Base-by-base conservation (phyloP, 2,329 filamentous ascomycete species). In the Colletotrichum sp. region DNA sequence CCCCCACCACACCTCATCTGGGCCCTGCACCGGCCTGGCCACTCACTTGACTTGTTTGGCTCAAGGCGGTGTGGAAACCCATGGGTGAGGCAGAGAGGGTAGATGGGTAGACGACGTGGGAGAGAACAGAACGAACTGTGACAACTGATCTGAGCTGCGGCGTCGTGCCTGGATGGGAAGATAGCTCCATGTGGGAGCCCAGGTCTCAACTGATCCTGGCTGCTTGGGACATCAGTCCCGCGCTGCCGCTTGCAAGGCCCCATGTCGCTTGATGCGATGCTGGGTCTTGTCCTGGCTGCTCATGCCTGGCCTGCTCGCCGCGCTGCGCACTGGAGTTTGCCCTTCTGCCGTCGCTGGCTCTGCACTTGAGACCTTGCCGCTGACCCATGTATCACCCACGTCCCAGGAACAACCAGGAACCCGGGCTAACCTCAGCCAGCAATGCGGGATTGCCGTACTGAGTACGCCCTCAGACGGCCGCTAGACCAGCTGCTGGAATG, bases 361-460 rank as follows among this genome's bases (percentile, higher is more conserved):
- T 67, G 60, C 34, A 72, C 52, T 71, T 67, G 68, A 72, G 72
- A 75, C 72, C 68, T 67, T 66, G 70, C 74, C 74, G 49, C 55
- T 49, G 44, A 59, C 73, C 75, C 75, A 75, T 71, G 77, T 78
- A 67, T 75, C 76, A 76, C 67, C 77, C 77, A 71, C 70, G 72
- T 71, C 71, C 76, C 67, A 64, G 34, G 75, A 55, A 60, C 59
- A 62, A 78, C 77, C 77, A 78, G 75, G 72, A 72, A 72, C 68
- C 71, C 39, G 72, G 76, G 77, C 72, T 63, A n/a, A 32, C 36
- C 69, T 76, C 67, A 52, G 62, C 74, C 70, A 77, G 55, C 34
- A 39, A 10, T 62, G 62, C 65, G 72, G 65, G 28, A 65, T 52
- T 52, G 49, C 52, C 32, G 72, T 72, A 72, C 64, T 28, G 39